Percentiles rank a stretch among this genome's conserved stretches.
phyloP scores from a whole-genome alignment of 805 yeast species.

The Yarrowia sp. region DNA sequence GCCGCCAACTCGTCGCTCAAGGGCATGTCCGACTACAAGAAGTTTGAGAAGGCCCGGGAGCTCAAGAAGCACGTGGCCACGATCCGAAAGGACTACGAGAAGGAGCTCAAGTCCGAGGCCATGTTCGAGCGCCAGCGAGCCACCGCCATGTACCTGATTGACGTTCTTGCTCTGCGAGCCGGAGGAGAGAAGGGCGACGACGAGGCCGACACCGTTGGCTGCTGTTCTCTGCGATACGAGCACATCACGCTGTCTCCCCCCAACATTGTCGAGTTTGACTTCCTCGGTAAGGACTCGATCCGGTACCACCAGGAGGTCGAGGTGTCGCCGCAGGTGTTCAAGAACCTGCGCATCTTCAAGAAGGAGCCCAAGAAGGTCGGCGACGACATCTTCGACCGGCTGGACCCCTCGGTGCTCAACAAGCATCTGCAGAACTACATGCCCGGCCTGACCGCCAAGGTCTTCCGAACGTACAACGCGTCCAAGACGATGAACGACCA shows the following conservation, averaged over 20 bases:
- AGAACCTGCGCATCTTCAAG: slow-evolving; percentile 81
- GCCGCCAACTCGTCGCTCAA: slow-evolving; percentile 88
- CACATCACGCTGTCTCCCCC: slow-evolving; percentile 87
- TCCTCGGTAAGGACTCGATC: slow-evolving; percentile 93
- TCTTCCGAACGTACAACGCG: slow-evolving; percentile 95
- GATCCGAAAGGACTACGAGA: slow-evolving; percentile 72
- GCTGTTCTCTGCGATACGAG: slow-evolving; percentile 89
- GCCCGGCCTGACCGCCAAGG: slow-evolving; percentile 94
- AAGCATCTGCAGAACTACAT: slow-evolving; percentile 84
- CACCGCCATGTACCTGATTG: slow-evolving; percentile 89
- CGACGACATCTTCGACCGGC: slow-evolving; percentile 86
- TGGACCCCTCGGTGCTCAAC: slow-evolving; percentile 79
- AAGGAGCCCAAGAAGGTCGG: slow-evolving; percentile 87
- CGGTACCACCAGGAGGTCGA: slow-evolving; percentile 89
- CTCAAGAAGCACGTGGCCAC: slow-evolving; percentile 66
- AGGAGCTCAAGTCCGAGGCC: slow-evolving; percentile 63
- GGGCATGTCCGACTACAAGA: slow-evolving; percentile 86
- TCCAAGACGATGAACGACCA: slow-evolving; percentile 97
- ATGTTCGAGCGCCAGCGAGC: slow-evolving; percentile 92
- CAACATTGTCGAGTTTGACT: slow-evolving; percentile 80
- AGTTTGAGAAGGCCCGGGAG: slow-evolving; percentile 91
- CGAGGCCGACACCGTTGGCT: slow-evolving; percentile 97
- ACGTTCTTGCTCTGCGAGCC: slow-evolving; percentile 91
- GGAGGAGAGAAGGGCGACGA: slow-evolving; percentile 98
- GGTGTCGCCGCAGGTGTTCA: slow-evolving; percentile 88